phyloP scores from a whole-genome alignment of 1,284 basidiomycete species.

The Ustilago bromivora region DNA sequence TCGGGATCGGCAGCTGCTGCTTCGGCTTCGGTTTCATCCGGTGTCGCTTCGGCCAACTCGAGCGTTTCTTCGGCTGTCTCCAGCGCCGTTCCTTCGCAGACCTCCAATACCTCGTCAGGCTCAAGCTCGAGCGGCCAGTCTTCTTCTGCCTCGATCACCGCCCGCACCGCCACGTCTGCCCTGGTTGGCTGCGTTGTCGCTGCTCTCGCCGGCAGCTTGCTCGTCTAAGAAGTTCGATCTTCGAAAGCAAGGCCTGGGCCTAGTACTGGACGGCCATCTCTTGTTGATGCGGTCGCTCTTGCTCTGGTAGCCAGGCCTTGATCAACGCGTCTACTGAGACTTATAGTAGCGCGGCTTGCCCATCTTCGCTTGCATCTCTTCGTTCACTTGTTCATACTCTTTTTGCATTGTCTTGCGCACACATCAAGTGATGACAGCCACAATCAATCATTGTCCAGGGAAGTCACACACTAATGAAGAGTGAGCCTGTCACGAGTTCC shows the following conservation, averaged over 20 bases:
- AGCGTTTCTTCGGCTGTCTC: not conserved
- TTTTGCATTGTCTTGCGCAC: slow-evolving; percentile 3
- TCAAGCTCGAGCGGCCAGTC: slow-evolving; percentile 25
- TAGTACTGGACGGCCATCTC: not conserved
- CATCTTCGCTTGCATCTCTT: slow-evolving; percentile 5
- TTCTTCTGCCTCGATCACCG: slow-evolving; percentile 27
- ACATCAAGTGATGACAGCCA: slow-evolving; percentile 8
- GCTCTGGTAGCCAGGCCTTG: not conserved
- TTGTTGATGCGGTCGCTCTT: not conserved
- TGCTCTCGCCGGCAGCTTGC: slow-evolving; percentile 32
- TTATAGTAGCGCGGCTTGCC: not conserved
- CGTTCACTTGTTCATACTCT: slow-evolving; percentile 8
- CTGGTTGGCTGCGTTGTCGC: slow-evolving; percentile 40
- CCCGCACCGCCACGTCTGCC: slow-evolving; percentile 31
- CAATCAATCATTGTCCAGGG: slow-evolving; percentile 9
- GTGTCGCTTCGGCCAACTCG: slow-evolving; percentile 10
- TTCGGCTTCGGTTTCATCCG: slow-evolving; percentile 15
- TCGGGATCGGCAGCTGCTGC: slow-evolving; percentile 18
- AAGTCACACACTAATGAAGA: not conserved
- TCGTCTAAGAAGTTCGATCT: slow-evolving; percentile 15
- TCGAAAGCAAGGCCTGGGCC: not conserved
- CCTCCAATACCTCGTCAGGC: slow-evolving; percentile 16
- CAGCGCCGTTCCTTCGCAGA: slow-evolving; percentile 12
- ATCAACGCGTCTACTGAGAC: not conserved
- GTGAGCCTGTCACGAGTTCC: not conserved